These are phyloP conservation scores for Lachancea meyersii DNA, from an alignment of 805 yeast species.

Conservation along the genomic window DNA sequence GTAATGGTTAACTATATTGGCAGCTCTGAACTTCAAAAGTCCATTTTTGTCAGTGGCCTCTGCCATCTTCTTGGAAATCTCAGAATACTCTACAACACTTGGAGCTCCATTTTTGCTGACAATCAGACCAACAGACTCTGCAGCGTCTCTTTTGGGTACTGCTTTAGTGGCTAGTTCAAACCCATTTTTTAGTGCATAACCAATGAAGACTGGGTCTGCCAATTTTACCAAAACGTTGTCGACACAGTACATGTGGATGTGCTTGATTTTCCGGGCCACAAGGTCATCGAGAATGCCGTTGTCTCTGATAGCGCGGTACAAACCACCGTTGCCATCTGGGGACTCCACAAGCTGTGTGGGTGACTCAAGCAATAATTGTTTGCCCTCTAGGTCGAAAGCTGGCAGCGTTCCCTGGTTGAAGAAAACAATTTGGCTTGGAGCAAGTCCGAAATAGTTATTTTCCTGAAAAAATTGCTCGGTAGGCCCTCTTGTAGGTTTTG, in stretches of 20 bases:
- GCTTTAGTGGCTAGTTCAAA: slow-evolving; percentile 86
- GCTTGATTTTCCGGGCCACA: slow-evolving; percentile 61
- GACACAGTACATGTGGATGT: slow-evolving; percentile 94
- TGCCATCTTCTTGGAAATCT: slow-evolving; percentile 70
- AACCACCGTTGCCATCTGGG: slow-evolving; percentile 98
- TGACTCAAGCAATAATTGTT: slow-evolving; percentile 57
- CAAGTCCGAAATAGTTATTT: slow-evolving; percentile 67
- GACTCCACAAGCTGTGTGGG: slow-evolving; percentile 61
- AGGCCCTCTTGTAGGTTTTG: slow-evolving; percentile 70
- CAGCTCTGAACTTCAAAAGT: slow-evolving; percentile 76
- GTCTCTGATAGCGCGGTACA: slow-evolving; percentile 72
- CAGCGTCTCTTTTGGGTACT: slow-evolving; percentile 84
- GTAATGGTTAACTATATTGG: slow-evolving; percentile 95
- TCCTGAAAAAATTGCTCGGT: slow-evolving; percentile 67
- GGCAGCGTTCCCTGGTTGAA: slow-evolving; percentile 96
- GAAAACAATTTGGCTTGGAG: slow-evolving; percentile 53
- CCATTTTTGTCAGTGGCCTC: slow-evolving; percentile 55
- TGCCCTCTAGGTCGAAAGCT: slow-evolving; percentile 68
- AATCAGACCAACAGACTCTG: slow-evolving; percentile 87
- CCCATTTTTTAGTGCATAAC: slow-evolving; percentile 64
- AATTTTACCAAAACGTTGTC: slow-evolving; percentile 88
- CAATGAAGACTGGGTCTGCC: slow-evolving; percentile 83
- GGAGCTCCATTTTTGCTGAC: slow-evolving; percentile 66
- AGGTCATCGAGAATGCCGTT: slow-evolving; percentile 67
- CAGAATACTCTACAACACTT: slow-evolving; percentile 92